phyloP scores from a whole-genome alignment of 176 grass and related monocot species.

The Phyllostachys edulis region DNA sequence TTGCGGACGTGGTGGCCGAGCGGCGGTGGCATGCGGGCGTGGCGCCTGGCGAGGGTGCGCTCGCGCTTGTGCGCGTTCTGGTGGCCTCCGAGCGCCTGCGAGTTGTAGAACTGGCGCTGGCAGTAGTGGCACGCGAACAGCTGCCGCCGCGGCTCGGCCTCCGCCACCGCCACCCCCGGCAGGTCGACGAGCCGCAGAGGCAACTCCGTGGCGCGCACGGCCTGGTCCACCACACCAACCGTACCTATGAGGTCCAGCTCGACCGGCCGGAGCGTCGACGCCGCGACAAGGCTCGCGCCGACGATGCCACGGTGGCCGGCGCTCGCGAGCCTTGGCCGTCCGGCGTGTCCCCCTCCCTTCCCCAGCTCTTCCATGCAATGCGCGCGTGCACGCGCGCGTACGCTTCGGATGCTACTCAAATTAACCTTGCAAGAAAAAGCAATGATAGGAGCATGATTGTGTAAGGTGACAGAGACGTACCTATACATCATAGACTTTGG shows the following conservation, averaged over 20 bases:
- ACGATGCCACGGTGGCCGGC: neutral
- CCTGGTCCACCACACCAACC: neutral
- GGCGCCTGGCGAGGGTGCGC: conserved; percentile 31
- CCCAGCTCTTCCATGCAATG: neutral
- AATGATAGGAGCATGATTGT: neutral
- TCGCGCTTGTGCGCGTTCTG: conserved; percentile 90
- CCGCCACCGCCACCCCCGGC: neutral
- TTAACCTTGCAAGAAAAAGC: neutral
- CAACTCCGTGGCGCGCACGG: neutral
- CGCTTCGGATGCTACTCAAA: neutral
- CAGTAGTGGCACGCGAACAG: conserved; percentile 56
- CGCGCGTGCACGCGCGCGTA: neutral
- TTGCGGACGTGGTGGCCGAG: neutral
- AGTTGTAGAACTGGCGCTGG: conserved; percentile 73
- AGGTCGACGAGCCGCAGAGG: neutral
- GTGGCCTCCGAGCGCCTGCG: conserved; percentile 85
- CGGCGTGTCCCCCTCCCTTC: neutral
- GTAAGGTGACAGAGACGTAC: conserved; percentile 34
- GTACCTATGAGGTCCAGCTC: conserved; percentile 54
- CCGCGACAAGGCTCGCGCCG: neutral
- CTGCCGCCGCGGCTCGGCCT: conserved; percentile 46
- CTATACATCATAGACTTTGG: neutral
- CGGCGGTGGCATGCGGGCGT: neutral
- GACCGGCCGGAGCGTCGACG: neutral
- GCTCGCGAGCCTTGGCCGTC: neutral